Percentiles rank a stretch among this genome's conserved stretches.
Conservation (phyloP, 2,329 filamentous ascomycete species). For the Didymella glomerata region DNA sequence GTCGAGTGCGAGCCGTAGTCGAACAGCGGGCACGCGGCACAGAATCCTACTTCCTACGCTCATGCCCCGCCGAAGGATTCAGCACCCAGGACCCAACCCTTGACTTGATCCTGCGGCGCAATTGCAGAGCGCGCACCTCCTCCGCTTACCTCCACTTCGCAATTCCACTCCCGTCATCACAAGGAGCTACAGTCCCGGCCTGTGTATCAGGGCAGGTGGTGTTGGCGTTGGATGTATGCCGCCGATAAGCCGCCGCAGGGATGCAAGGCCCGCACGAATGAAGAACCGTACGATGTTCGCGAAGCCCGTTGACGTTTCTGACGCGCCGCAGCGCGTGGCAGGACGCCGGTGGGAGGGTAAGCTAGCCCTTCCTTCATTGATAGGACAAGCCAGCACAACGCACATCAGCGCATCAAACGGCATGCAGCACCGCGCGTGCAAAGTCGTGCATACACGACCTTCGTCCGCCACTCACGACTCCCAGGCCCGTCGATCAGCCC, state of each 20-base stretch:
- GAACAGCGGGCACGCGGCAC: conserved; percentile 12
- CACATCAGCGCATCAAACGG: conserved; percentile 1
- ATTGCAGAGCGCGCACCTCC: conserved; percentile 3
- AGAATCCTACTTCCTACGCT: conserved; percentile 10
- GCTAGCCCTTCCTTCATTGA: conserved; percentile 10
- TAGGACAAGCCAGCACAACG: conserved; percentile 9
- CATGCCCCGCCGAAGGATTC: conserved; percentile 10
- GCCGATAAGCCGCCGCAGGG: conserved; percentile 12
- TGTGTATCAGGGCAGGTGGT: background rate
- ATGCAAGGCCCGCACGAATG: conserved; percentile 15
- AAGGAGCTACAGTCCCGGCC: background rate
- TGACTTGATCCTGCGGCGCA: conserved; percentile 1
- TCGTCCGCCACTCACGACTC: conserved; percentile 4
- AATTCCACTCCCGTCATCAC: background rate
- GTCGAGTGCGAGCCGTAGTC: conserved; percentile 2
- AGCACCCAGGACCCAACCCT: conserved; percentile 2
- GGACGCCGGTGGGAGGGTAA: conserved; percentile 15
- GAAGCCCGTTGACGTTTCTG: conserved; percentile 19
- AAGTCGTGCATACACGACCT: conserved; percentile 10
- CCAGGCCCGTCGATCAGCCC: conserved; percentile 12
- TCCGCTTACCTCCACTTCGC: conserved; percentile 3
- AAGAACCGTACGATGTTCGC: conserved; percentile 18
- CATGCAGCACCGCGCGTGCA: conserved; percentile 17
- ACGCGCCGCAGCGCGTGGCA: conserved; percentile 20
- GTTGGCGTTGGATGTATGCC: conserved; percentile 6